Base-by-base conservation (phyloP, 306 rosid genomes). In the Cicer pinnatifidum region DNA sequence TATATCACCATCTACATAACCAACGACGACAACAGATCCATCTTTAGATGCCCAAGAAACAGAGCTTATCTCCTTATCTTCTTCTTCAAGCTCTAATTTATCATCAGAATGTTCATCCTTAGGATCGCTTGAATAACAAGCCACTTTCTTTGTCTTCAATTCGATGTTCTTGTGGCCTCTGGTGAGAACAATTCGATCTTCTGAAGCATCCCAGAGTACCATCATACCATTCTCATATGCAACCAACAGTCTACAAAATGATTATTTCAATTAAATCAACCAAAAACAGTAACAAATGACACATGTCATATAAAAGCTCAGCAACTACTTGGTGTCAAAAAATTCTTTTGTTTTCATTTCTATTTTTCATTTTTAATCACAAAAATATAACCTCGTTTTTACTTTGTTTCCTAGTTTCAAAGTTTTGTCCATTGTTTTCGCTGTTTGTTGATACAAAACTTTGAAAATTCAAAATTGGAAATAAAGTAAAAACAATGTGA, bases 1-100 rank as follows among this genome's bases (percentile, higher is more conserved):
- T 83, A 93, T 89, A 85, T 90, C 98, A 81, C 97, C 98, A 78
- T 93, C 96, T 68, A 90, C 82, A 38, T 93, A 93, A 78, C 98
- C 97, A 78, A 89, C 93, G 13, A 86, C 93, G 67, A 89, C 81
- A 71, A 88, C 67, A 28, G 89, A 89, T 71, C 98, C 98, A 79
- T 82, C 80, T 80, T 81, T 82, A 79, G 93, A 85, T 78, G 83
- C 96, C 98, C 96, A 90, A 78, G 96, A 93, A 77, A 93, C 83
- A 77, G 88, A 79, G 83, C 93, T 83, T 80, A 90, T 90, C 82
- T 90, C 98, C 80, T 93, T 93, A 57, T 85, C 90, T 82, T 81
- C 79, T 71, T 82, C 80, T 79, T 85, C 73, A 45, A 80, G 64
- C 9, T 79, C 87, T 72, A 82, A 52, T 72, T 62, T 75, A 80